Percentiles rank a stretch among this genome's conserved stretches.
These are phyloP conservation scores for Geotrichum ghanense DNA, from an alignment of 805 yeast genomes.

Conservation along the genomic window DNA sequence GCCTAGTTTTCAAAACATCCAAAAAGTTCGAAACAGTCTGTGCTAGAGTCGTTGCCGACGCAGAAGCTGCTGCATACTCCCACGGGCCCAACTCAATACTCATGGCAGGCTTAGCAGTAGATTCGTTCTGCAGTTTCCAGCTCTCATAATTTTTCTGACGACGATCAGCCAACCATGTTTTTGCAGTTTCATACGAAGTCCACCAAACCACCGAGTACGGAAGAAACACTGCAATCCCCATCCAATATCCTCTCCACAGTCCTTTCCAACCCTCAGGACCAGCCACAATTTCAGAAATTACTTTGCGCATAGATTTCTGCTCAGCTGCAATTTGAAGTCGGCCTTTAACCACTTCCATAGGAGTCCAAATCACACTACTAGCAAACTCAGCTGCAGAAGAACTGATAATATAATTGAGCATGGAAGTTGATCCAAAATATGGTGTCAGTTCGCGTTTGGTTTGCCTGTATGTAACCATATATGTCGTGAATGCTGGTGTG, in stretches of 20 bases:
- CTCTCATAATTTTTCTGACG: no score
- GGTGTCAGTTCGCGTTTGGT: conserved; percentile 27
- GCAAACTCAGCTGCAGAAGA: conserved; percentile 31
- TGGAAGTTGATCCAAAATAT: conserved; percentile 24
- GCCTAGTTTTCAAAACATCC: conserved; percentile 34
- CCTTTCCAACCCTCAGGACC: conserved; percentile 64
- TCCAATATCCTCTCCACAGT: conserved; percentile 60
- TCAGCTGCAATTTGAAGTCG: conserved; percentile 28
- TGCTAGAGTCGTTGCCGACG: conserved; percentile 27
- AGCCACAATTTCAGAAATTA: conserved; percentile 29
- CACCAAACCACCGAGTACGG: conserved; percentile 35
- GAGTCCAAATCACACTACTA: conserved; percentile 31
- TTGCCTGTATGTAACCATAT: conserved; percentile 30
- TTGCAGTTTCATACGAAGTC: conserved; percentile 25
- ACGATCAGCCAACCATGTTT: conserved; percentile 4
- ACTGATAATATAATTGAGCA: conserved; percentile 26
- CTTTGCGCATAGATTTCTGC: conserved; percentile 5
- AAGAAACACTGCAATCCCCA: conserved; percentile 32
- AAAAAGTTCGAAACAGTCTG: conserved; percentile 28
- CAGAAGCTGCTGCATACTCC: conserved; percentile 25
- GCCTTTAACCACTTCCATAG: conserved; percentile 36
- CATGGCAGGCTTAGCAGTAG: background rate
- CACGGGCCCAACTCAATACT: conserved; percentile 13
- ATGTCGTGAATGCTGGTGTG: conserved; percentile 32
- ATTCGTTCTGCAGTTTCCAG: no score